These are phyloP conservation scores for Anisodus tanguticus DNA, from an alignment of 257 asterid genomes.

Conservation along the genomic window DNA sequence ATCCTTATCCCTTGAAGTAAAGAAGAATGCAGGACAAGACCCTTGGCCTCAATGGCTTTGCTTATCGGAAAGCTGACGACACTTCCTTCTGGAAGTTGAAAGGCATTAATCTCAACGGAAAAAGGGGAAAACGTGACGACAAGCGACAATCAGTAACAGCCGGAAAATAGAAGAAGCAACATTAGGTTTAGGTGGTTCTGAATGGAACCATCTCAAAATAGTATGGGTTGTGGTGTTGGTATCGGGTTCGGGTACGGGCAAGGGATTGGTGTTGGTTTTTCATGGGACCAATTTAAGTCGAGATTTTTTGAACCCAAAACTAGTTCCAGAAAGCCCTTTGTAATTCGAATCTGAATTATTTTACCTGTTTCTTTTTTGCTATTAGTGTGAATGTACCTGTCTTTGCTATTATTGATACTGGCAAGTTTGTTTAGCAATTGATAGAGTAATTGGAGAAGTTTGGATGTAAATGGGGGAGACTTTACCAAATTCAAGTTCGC, in stretches of 20 bases:
- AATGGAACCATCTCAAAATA: conserved; percentile 58
- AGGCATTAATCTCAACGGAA: conserved; percentile 41
- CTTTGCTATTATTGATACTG: neutral
- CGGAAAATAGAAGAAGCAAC: conserved; percentile 48
- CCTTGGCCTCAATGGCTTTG: conserved; percentile 38
- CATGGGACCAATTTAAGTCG: conserved; percentile 54
- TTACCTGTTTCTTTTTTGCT: neutral
- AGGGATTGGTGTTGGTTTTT: conserved; percentile 68
- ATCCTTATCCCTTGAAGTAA: neutral
- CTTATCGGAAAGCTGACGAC: conserved; percentile 38
- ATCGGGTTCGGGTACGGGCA: conserved; percentile 80
- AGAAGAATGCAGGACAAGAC: conserved; percentile 44
- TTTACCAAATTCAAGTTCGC: neutral
- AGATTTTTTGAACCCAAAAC: conserved; percentile 39
- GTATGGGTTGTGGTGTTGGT: conserved; percentile 84
- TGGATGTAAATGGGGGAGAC: neutral
- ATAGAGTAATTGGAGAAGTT: neutral
- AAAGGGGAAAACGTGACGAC: neutral
- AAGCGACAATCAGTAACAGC: conserved; percentile 46
- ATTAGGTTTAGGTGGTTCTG: conserved; percentile 58
- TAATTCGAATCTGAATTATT: conserved; percentile 38
- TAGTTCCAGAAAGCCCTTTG: conserved; percentile 47
- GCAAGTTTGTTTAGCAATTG: too few species aligned
- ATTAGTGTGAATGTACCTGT: neutral
- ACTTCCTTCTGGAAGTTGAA: conserved; percentile 65